Evolutionary conservation across 2,329 filamentous ascomycete genomes (phyloP).

Genomic region (Botrytis galanthina): DNA sequence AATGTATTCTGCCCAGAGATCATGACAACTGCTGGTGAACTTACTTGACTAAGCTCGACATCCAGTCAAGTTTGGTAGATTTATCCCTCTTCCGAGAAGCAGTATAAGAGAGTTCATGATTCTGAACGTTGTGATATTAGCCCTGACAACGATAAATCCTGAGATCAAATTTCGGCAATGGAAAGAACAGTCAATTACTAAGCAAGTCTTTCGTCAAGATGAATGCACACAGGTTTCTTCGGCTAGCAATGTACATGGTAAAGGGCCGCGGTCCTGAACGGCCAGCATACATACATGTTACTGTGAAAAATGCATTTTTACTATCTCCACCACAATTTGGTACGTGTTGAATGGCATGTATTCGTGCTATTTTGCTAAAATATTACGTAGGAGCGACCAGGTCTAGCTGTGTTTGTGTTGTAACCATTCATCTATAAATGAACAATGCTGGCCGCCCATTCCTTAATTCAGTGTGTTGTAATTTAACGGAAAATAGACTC

Average conservation of each 20-base stretch:
- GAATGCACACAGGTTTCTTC: background rate
- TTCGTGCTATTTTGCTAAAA: background rate
- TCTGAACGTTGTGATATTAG: background rate
- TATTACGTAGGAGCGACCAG: background rate
- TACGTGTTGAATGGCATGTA: background rate
- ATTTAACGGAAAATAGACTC: background rate
- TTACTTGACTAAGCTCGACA: background rate
- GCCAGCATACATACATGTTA: background rate
- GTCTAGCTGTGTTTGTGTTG: background rate
- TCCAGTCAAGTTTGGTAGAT: background rate
- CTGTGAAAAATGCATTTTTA: background rate
- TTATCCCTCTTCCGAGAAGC: background rate
- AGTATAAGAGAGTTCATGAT: background rate
- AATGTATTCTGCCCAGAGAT: background rate
- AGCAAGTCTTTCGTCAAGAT: background rate
- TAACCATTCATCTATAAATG: background rate
- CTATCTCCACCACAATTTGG: background rate
- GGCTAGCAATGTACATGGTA: background rate
- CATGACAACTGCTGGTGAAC: background rate
- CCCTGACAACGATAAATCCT: rapidly evolving
- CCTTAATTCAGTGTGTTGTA: background rate
- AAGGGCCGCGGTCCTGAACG: background rate
- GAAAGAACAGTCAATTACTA: background rate
- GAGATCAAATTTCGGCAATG: background rate
- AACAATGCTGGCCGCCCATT: background rate